phyloP scores from a whole-genome alignment of 768 basidiomycete genomes.

The Psilocybe tampanensis region DNA sequence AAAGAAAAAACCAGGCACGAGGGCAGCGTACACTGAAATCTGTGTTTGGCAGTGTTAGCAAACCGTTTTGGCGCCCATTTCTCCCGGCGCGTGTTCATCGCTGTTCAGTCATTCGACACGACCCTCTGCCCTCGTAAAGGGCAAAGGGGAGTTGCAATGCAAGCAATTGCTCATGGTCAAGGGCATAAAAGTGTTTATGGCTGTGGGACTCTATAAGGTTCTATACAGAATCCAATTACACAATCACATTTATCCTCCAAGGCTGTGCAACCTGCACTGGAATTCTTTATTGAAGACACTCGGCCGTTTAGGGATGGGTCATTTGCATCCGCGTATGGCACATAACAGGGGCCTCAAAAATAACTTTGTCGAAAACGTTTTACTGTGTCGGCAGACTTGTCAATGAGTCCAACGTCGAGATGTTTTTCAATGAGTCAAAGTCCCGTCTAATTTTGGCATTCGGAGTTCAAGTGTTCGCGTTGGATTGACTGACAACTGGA shows the following conservation, averaged over 20 bases:
- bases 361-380: background rate
- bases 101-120: background rate
- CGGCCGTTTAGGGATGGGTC: background rate
- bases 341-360: no score
- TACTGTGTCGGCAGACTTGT: background rate
- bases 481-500: background rate
- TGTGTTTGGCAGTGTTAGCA: constrained; percentile 18
- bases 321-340: background rate
- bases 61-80: constrained; percentile 13
- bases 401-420: no score
- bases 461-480: background rate
- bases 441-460: background rate
- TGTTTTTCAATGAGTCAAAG: no score
- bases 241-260: constrained; percentile 3
- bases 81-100: background rate
- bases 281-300: background rate
- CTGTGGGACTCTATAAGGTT: no score
- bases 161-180: background rate
- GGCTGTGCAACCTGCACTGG: constrained; percentile 6
- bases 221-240: background rate
- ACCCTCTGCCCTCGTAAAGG: background rate
- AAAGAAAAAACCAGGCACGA: background rate
- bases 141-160: background rate
- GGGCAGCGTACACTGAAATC: background rate
- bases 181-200: background rate